A percentile compares a stretch with the other conserved stretches of the same genome.
These are phyloP conservation scores for Cruciata laevipes DNA, from an alignment of 257 asterid genomes.

Conservation along the genomic window DNA sequence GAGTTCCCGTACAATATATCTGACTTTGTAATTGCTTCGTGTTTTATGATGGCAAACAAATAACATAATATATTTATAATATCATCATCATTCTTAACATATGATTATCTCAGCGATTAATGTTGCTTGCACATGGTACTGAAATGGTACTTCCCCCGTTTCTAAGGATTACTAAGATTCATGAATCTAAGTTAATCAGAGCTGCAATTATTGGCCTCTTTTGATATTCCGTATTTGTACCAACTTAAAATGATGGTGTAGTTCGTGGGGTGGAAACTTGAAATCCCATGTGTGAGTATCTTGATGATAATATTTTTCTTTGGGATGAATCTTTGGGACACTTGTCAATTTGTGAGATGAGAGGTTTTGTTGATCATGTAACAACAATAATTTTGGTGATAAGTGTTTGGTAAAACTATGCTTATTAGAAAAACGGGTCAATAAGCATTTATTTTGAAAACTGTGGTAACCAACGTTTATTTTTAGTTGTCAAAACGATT, in stretches of 20 bases:
- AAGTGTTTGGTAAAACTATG: too few species aligned
- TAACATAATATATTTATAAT: conserved; percentile 17
- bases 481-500: too few species aligned
- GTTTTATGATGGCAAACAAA: conserved; percentile 18
- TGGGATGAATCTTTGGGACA: background rate
- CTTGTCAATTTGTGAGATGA: background rate
- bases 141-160: conserved; percentile 3
- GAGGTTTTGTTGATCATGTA: too few species aligned
- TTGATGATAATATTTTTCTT: background rate
- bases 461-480: too few species aligned
- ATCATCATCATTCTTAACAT: background rate
- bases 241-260: background rate
- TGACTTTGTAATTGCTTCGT: conserved; percentile 23
- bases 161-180: conserved; percentile 10
- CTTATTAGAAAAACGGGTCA: too few species aligned
- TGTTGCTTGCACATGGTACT: conserved; percentile 16
- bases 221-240: background rate
- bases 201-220: background rate
- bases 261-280: background rate
- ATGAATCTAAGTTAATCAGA: conserved; percentile 15
- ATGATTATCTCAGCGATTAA: background rate
- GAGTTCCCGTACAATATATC: conserved; percentile 4
- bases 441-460: too few species aligned
- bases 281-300: conserved; percentile 1
- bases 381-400: too few species aligned